A percentile compares a stretch with the other conserved stretches of the same genome.
These are phyloP conservation scores for Akanthomyces uredinophilus DNA, from an alignment of 2,329 filamentous ascomycete species.

Conservation along the genomic window DNA sequence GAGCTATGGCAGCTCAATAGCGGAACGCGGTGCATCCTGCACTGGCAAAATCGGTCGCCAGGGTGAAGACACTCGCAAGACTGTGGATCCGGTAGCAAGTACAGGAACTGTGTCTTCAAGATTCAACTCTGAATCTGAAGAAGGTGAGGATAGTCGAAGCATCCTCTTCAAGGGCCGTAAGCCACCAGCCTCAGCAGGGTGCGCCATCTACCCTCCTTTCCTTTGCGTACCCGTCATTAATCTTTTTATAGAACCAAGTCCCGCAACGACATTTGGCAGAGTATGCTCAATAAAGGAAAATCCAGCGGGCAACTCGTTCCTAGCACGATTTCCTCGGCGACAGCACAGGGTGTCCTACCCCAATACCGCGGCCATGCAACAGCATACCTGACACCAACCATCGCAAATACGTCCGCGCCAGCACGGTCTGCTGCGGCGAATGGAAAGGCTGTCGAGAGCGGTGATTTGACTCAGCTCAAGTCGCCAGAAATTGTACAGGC, in stretches of 20 bases:
- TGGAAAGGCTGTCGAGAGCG: conserved; percentile 24
- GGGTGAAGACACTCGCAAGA: conserved; percentile 26
- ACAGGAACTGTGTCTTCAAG: conserved; percentile 15
- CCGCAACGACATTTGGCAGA: conserved; percentile 43
- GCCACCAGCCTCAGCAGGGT: conserved; percentile 26
- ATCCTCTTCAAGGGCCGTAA: conserved; percentile 36
- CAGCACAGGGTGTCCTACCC: conserved; percentile 49
- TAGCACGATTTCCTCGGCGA: conserved; percentile 47
- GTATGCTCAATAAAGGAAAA: conserved; percentile 47
- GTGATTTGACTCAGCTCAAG: conserved; percentile 17
- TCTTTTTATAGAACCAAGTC: conserved; percentile 32
- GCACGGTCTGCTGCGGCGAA: conserved; percentile 25
- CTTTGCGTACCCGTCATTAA: not conserved
- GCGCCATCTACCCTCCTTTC: conserved; percentile 16
- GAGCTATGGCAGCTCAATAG: conserved; percentile 19
- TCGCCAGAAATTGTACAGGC: conserved; percentile 27
- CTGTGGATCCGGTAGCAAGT: conserved; percentile 13
- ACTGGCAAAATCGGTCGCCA: conserved; percentile 22
- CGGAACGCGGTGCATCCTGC: conserved; percentile 23
- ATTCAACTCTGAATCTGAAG: conserved; percentile 25
- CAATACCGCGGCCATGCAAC: conserved; percentile 49
- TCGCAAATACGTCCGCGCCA: conserved; percentile 34
- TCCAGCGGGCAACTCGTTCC: conserved; percentile 42
- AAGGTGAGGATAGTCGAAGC: conserved; percentile 30
- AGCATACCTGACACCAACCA: conserved; percentile 42